These are phyloP conservation scores for Auriculariales sp. DNA, from an alignment of 768 basidiomycete genomes.

Conservation along the genomic window DNA sequence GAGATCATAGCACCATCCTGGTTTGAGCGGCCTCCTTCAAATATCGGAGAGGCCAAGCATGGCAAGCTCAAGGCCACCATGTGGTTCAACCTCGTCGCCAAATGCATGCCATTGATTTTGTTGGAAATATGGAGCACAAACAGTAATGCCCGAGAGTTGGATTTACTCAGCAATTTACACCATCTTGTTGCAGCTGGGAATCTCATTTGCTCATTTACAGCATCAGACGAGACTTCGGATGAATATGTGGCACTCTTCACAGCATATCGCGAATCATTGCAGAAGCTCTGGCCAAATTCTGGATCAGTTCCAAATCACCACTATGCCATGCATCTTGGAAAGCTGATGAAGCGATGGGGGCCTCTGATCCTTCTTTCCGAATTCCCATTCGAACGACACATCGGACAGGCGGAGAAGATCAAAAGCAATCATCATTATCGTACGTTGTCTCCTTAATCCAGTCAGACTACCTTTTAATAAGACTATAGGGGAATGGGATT, in stretches of 20 bases:
- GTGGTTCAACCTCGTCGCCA: background rate
- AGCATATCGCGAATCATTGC: background rate
- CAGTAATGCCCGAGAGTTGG: background rate
- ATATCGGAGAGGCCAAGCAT: background rate
- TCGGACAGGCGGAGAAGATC: background rate
- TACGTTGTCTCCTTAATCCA: background rate
- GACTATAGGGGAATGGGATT: background rate
- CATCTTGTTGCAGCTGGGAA: background rate
- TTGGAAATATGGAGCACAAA: background rate
- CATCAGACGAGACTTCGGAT: background rate
- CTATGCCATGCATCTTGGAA: background rate
- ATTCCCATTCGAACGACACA: background rate
- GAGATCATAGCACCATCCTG: background rate
- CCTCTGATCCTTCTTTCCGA: background rate
- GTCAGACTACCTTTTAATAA: background rate
- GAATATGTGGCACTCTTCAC: background rate
- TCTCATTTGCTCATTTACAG: background rate
- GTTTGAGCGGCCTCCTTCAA: background rate
- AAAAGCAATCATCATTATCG: background rate
- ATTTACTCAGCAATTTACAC: background rate
- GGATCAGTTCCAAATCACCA: background rate
- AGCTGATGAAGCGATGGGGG: background rate
- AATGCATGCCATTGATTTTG: background rate
- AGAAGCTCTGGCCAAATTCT: background rate
- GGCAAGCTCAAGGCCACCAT: background rate